Evolutionary conservation across 2,329 filamentous ascomycete genomes (phyloP).

Genomic region (Claviceps citrina): DNA sequence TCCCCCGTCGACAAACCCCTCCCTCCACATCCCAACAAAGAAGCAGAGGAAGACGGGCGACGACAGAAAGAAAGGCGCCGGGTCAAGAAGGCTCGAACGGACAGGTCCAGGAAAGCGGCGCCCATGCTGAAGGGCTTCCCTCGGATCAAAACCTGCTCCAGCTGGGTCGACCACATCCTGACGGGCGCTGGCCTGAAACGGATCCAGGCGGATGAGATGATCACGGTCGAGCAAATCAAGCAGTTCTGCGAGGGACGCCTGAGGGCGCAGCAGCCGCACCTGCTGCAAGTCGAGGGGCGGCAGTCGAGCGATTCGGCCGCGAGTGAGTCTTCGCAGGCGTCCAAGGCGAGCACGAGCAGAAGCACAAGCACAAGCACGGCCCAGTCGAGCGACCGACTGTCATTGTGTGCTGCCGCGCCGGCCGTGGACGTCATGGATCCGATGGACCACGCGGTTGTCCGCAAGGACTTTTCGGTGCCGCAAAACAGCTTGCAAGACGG

Average conservation of each 20-base stretch:
- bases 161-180: constrained; percentile 43
- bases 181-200: constrained; percentile 38
- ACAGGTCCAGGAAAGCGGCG: background rate
- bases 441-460: constrained; percentile 2
- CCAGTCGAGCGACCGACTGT: background rate
- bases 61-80: background rate
- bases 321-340: background rate
- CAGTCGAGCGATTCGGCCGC: constrained; percentile 2
- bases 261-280: background rate
- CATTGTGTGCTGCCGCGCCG: background rate
- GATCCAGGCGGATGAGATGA: constrained; percentile 43
- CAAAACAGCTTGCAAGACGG: background rate
- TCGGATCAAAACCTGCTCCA: constrained; percentile 15
- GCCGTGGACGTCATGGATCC: background rate
- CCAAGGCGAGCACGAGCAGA: background rate
- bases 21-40: constrained; percentile 3
- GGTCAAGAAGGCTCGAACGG: background rate
- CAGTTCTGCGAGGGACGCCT: background rate
- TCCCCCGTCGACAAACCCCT: constrained; percentile 3
- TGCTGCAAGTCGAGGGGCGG: background rate
- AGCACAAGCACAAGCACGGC: background rate
- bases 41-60: background rate
- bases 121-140: background rate
- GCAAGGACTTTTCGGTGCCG: constrained; percentile 2
- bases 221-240: background rate